A percentile compares a stretch with the other conserved stretches of the same genome.
Conservation (phyloP, 2,329 filamentous ascomycete genomes). For the Bertia moriformis region DNA sequence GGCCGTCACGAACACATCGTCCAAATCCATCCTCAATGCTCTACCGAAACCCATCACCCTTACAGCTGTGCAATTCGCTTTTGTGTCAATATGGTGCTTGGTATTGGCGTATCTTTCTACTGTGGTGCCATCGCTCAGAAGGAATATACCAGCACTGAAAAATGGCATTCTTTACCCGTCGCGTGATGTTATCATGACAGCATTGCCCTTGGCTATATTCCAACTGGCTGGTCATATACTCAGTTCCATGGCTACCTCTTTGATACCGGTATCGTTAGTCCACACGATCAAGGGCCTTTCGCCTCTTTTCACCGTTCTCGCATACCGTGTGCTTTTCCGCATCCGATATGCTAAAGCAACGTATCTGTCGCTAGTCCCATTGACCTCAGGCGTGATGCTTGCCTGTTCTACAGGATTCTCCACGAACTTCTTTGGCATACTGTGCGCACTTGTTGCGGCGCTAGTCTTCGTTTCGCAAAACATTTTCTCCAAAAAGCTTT, state of each 20-base stretch:
- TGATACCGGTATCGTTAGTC: conserved; percentile 65
- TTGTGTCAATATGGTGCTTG: conserved; percentile 56
- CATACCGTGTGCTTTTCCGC: conserved; percentile 53
- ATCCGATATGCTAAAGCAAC: conserved; percentile 54
- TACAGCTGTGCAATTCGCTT: conserved; percentile 57
- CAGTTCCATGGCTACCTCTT: conserved; percentile 56
- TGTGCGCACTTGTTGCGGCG: conserved; percentile 52
- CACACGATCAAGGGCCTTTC: conserved; percentile 68
- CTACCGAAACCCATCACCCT: conserved; percentile 56
- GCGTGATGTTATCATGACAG: conserved; percentile 49
- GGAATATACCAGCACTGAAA: conserved; percentile 45
- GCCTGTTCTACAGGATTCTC: conserved; percentile 48
- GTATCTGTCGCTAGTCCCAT: conserved; percentile 51
- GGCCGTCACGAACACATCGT: conserved; percentile 62
- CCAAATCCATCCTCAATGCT: conserved; percentile 60
- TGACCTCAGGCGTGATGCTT: conserved; percentile 58
- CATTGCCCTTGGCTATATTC: conserved; percentile 54
- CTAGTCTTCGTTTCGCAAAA: conserved; percentile 65
- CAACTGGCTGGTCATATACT: conserved; percentile 61
- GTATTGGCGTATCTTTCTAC: conserved; percentile 45
- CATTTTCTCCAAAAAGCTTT: conserved; percentile 64
- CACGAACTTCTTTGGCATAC: conserved; percentile 54
- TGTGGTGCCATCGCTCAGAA: conserved; percentile 38
- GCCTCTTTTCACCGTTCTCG: conserved; percentile 58
- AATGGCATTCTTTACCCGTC: conserved; percentile 52